These are phyloP conservation scores for Cercospora sojina DNA, from an alignment of 2,329 filamentous ascomycete species.

Conservation along the genomic window DNA sequence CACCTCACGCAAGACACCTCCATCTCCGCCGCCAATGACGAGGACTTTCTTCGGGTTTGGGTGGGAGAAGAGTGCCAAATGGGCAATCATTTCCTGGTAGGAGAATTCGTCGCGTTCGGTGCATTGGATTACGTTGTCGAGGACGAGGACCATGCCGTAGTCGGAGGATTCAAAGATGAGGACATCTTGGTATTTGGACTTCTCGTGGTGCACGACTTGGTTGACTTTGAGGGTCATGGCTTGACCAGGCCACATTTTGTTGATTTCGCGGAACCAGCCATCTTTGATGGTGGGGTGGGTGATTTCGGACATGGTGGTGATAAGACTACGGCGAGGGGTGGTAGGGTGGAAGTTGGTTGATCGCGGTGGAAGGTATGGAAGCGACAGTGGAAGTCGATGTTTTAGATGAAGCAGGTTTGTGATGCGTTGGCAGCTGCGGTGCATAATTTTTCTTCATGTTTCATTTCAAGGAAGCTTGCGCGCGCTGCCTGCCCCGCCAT, in stretches of 20 bases:
- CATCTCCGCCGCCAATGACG: slow-evolving; percentile 96
- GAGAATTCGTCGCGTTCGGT: slow-evolving; percentile 99
- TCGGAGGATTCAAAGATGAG: slow-evolving; percentile 98
- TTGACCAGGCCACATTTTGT: slow-evolving; percentile 98
- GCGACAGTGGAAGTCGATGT: not conserved
- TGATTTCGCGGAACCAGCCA: slow-evolving; percentile 99
- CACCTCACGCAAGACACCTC: slow-evolving; percentile 94
- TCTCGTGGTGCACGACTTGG: slow-evolving; percentile 97
- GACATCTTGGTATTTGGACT: slow-evolving; percentile 98
- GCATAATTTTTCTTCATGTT: slow-evolving; percentile 9
- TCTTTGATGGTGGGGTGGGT: slow-evolving; percentile 80
- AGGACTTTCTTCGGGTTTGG: slow-evolving; percentile 97
- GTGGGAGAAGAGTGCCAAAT: slow-evolving; percentile 97
- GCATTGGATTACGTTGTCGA: slow-evolving; percentile 99
- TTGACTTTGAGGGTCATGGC: slow-evolving; percentile 98
- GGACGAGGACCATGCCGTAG: slow-evolving; percentile 91
- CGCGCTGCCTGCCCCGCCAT: not conserved
- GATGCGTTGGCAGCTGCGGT: slow-evolving; percentile 2
- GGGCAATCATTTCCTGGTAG: slow-evolving; percentile 98
- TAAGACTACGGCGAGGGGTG: not conserved
- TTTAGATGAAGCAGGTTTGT: not conserved
- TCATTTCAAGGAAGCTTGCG: slow-evolving; percentile 2
- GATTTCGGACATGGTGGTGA: slow-evolving; percentile 62
- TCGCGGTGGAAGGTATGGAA: not conserved
- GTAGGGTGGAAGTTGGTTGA: not conserved